Evolutionary conservation across 2,329 filamentous ascomycete genomes (phyloP), one percentile per base, ranked within the genome.

Genomic region (Beauveria scarabaeidicola): DNA sequence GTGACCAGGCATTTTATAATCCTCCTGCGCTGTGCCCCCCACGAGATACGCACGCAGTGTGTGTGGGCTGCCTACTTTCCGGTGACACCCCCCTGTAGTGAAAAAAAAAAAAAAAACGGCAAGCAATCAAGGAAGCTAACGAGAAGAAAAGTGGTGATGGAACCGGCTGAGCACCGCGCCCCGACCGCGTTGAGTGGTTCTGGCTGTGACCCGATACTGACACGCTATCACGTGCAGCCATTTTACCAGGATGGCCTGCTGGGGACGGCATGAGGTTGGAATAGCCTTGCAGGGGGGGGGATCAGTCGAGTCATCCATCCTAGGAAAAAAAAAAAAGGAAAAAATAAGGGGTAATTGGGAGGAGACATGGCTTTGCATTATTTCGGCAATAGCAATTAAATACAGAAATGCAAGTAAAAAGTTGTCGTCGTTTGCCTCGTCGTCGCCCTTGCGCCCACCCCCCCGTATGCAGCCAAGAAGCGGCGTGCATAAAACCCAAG

Each of bases 111-210:
- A 43, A 23, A 43, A 46, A 32, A n/a, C 25, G 25, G 47, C 38
- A 32, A 52, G 11, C 21, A 52, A 21, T 27, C 47, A 21, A 19
- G 32, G 55, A 36, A 47, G 44, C 9, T 10, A 13, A 32, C 21
- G 25, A 51, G n/a, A 43, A 43, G 50, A 47, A 53, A 54, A 40
- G 46, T 60, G 52, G 58, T 60, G 58, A 60, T 60, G 43, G 44
- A 13, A 19, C 38, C 38, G 19, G 13, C 52, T 44, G 29, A 44
- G 44, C 21, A 17, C 2, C 58, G 58, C 52, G 52, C 38, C n/a
- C 38, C 3, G 47, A 60, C 43, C 56, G 58, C 27, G 58, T 60
- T 44, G 10, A 52, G 58, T 56, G 46, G 43, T 40, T 40, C n/a
- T 25, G 13, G 17, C 25, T 17, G 17, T 13, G 27, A 56, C 53